Base-by-base conservation (phyloP, 192 early-diverging fungal species). In the Coemansia sp. region DNA sequence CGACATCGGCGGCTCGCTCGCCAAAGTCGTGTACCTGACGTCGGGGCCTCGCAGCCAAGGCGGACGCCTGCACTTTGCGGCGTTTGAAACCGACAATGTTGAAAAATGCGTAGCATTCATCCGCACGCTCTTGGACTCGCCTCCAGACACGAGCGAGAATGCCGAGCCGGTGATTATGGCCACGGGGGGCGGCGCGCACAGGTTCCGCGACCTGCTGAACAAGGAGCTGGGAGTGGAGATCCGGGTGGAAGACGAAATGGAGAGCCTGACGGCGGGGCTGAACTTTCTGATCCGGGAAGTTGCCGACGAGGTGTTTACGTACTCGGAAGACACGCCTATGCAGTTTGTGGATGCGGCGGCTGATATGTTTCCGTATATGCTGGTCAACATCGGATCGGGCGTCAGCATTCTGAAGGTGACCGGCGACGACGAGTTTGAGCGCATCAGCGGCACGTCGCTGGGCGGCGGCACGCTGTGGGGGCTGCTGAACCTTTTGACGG, bases 401-500 rank as follows among this genome's bases (percentile, higher is more conserved):
- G 96, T 98, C 56, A 90, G 88, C 65, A 95, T 98, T 38, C 71
- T 98, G 47, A 96, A 97, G 75, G 96, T 98, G 25, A 94, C 93
- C 2, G 86, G 88, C 48, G 87, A 91, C 20, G 87, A 87, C 70
- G 79, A 89, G 52, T 96, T 86, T 64, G 92, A 93, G 67, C 88
- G 96, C 37, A 93, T 98, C 62, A 89, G 88, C 68, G 93, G 93
- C 58, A 89, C 88, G 36, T 90, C 86, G 53, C 77, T 98, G 58
- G 96, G 96, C 55, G 96, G 96, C 47, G 94, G 94, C 40, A 99
- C 97, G 23, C 78, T 97, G 18, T 98, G 95, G 95, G 97, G 97
- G 6, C 77, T 99, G 24, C 70, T 96, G 49, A 87, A 90, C 17
- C 67, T 96, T 42, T 80, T 98, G 63, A 97, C 94, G 15, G 86